Evolutionary conservation across 2,329 filamentous ascomycete species (phyloP).

Genomic region (Bipolaris sorokiniana): DNA sequence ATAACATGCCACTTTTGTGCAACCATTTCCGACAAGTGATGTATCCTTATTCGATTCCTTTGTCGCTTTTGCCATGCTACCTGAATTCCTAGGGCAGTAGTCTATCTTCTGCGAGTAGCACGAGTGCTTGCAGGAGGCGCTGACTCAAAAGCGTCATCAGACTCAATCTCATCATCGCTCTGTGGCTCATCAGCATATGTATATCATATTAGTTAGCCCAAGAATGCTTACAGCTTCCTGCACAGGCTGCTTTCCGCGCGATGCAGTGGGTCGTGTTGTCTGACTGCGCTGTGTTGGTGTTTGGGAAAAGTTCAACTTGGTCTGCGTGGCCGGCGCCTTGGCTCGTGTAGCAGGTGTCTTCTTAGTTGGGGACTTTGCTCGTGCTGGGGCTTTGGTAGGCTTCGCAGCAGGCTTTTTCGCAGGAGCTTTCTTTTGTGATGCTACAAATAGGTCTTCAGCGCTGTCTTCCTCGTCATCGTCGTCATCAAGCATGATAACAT

Average conservation of each 20-base stretch:
- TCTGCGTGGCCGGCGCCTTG: conserved; percentile 43
- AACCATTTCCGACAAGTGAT: background rate
- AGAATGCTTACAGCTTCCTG: conserved; percentile 50
- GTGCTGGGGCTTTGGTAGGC: conserved; percentile 21
- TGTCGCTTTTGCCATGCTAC: background rate
- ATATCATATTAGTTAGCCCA: background rate
- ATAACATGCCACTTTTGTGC: background rate
- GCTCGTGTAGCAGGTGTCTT: conserved; percentile 30
- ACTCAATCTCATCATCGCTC: conserved; percentile 53
- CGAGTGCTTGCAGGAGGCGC: conserved; percentile 30
- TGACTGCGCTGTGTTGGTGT: conserved; percentile 45
- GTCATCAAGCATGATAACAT: conserved; percentile 54
- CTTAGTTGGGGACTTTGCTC: conserved; percentile 37
- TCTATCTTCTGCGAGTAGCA: conserved; percentile 35
- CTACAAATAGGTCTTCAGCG: conserved; percentile 53
- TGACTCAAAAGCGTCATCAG: conserved; percentile 51
- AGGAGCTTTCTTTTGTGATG: conserved; percentile 36
- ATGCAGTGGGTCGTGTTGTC: conserved; percentile 29
- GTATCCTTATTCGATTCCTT: background rate
- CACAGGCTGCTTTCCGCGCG: conserved; percentile 36
- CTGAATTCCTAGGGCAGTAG: too few relatives aligned
- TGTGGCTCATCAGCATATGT: conserved; percentile 24
- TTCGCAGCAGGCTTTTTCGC: conserved; percentile 34
- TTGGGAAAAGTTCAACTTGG: conserved; percentile 53
- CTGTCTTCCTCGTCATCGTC: conserved; percentile 58